phyloP scores from a whole-genome alignment of 2,329 filamentous ascomycete genomes.

The Trichoderma sp. region DNA sequence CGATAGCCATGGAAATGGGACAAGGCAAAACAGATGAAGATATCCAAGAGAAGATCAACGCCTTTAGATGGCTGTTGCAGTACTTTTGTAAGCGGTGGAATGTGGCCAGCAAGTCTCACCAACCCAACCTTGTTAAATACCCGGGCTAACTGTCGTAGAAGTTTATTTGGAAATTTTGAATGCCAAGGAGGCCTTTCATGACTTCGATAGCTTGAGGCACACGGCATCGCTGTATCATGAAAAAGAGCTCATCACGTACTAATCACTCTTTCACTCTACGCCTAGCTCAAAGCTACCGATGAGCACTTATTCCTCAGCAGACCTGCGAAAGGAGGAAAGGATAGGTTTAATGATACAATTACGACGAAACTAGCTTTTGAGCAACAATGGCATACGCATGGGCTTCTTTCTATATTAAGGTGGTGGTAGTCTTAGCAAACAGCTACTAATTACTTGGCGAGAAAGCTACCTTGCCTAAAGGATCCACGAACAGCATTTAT shows the following conservation, averaged over 20 bases:
- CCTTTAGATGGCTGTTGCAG: not conserved
- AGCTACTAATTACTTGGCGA: not conserved
- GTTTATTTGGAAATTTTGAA: not conserved
- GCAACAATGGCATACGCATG: not conserved
- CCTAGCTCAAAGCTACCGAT: not conserved
- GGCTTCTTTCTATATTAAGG: not conserved
- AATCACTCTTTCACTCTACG: not conserved
- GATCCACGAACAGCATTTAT: not conserved
- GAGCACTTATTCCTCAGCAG: accelerated
- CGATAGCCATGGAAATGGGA: not conserved
- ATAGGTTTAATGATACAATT: not conserved
- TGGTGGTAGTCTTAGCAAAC: not conserved
- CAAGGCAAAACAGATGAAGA: not conserved
- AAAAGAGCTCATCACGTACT: not conserved
- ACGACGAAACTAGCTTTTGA: not conserved
- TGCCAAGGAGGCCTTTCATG: not conserved
- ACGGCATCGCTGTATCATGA: not conserved
- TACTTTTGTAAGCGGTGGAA: not conserved
- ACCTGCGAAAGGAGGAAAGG: not conserved
- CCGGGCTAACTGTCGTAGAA: not conserved
- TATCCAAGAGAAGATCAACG: not conserved
- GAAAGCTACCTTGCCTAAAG: not conserved
- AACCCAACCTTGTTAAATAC: not conserved
- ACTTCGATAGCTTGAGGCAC: not conserved
- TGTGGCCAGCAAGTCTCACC: not conserved